Percentiles rank a stretch among this genome's conserved stretches.
These are phyloP conservation scores for Cucurbita argyrosperma DNA, from an alignment of 306 rosid genomes.

Conservation along the genomic window DNA sequence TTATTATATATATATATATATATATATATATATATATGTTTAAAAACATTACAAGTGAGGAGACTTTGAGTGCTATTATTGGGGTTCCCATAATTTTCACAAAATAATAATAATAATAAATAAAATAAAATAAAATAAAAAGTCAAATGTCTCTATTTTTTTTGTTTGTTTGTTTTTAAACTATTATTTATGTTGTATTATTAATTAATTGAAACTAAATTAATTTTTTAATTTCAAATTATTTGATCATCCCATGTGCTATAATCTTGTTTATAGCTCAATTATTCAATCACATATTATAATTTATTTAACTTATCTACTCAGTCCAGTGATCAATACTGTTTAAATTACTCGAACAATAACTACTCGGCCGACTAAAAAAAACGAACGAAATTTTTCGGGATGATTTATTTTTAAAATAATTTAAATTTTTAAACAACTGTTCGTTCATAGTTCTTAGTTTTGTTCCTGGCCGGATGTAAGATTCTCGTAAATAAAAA, in stretches of 20 bases:
- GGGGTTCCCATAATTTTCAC: not conserved
- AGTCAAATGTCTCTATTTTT: not conserved
- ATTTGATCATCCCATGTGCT: constrained; percentile 6
- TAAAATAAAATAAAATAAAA: not conserved
- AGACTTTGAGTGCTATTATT: constrained; percentile 1
- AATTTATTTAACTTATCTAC: not conserved
- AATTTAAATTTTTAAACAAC: too few species aligned
- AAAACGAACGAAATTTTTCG: not conserved
- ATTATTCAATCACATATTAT: not conserved
- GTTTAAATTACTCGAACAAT: not conserved
- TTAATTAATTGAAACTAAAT: not conserved
- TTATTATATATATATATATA: too few species aligned
- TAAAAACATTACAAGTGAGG: not conserved
- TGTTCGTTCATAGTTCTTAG: too few species aligned
- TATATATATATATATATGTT: too few species aligned
- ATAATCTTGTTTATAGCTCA: not conserved
- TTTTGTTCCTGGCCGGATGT: too few species aligned
- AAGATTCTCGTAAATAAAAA: not conserved
- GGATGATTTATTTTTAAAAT: too few species aligned
- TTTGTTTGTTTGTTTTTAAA: not conserved
- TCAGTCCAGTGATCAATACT: too few species aligned
- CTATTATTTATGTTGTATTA: not conserved
- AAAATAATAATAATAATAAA: not conserved
- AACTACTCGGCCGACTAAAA: not conserved
- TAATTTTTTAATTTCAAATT: not conserved